Evolutionary conservation across 192 early-diverging fungal genomes (phyloP).

Genomic region (Coemansia sp.): DNA sequence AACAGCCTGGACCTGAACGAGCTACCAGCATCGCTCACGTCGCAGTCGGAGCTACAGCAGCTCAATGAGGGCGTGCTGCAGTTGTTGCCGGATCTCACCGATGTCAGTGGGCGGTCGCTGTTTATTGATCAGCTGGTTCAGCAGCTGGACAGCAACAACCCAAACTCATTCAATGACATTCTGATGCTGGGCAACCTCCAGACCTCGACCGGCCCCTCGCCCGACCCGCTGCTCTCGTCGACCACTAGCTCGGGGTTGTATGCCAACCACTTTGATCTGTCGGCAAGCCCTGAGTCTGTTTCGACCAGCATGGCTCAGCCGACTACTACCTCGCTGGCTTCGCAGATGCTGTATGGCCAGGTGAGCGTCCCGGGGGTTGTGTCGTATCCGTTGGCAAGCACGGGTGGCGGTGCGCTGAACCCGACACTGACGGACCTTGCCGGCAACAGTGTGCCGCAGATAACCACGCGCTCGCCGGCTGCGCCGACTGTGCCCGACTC

Average conservation of each 20-base stretch:
- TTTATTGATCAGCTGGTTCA: slow-evolving; percentile 44
- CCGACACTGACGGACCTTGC: slow-evolving; percentile 29
- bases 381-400: background rate
- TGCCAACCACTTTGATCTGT: slow-evolving; percentile 22
- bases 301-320: background rate
- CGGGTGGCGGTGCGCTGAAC: background rate
- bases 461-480: slow-evolving; percentile 30
- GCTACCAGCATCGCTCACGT: slow-evolving; percentile 37
- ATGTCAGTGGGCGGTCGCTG: slow-evolving; percentile 34
- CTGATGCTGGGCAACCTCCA: slow-evolving; percentile 31
- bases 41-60: slow-evolving; percentile 35
- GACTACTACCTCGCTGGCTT: slow-evolving; percentile 6
- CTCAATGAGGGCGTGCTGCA: slow-evolving; percentile 45
- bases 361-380: background rate
- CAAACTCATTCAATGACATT: slow-evolving; percentile 26
- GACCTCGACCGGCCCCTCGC: slow-evolving; percentile 2
- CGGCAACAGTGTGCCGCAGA: background rate
- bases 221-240: slow-evolving; percentile 40
- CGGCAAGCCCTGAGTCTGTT: slow-evolving; percentile 26
- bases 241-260: slow-evolving; percentile 18
- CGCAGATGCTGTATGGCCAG: slow-evolving; percentile 3
- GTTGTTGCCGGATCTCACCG: slow-evolving; percentile 37
- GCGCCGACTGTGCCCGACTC: slow-evolving; percentile 15
- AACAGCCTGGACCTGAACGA: slow-evolving; percentile 28
- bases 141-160: slow-evolving; percentile 45